phyloP scores from a whole-genome alignment of 1,284 basidiomycete species.

The Austroboletus olivaceoglutinosus region DNA sequence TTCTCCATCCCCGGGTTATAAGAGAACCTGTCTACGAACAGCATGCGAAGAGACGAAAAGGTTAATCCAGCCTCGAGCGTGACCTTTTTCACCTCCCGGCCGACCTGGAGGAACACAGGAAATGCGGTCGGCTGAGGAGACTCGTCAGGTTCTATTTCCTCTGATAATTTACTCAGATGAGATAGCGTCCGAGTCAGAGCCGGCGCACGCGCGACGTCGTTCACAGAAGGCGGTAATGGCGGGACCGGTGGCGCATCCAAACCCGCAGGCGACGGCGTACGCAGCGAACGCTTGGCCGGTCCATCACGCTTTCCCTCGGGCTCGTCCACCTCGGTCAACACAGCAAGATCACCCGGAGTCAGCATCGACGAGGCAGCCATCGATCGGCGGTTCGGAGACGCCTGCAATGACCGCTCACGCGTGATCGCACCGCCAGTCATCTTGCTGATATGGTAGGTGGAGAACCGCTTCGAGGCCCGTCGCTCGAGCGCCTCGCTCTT shows the following conservation, averaged over 20 bases:
- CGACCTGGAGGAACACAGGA: constrained; percentile 86
- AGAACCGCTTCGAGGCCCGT: constrained; percentile 94
- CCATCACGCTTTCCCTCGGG: constrained; percentile 28
- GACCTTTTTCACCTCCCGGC: constrained; percentile 89
- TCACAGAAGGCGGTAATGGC: constrained; percentile 30
- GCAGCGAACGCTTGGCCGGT: constrained; percentile 22
- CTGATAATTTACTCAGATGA: constrained; percentile 22
- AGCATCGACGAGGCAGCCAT: constrained; percentile 59
- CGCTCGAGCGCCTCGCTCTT: constrained; percentile 86
- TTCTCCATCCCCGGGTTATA: constrained; percentile 93
- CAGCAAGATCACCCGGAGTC: constrained; percentile 66
- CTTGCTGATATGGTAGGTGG: constrained; percentile 93
- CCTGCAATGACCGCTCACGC: constrained; percentile 39
- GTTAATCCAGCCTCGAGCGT: constrained; percentile 69
- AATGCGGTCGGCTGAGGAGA: constrained; percentile 40
- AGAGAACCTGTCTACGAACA: constrained; percentile 95
- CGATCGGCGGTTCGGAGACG: constrained; percentile 57
- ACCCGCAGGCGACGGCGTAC: constrained; percentile 32
- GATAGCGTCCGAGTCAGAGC: constrained; percentile 35
- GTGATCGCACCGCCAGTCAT: constrained; percentile 67
- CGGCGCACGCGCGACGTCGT: constrained; percentile 31
- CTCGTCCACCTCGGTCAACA: constrained; percentile 69
- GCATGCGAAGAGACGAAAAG: constrained; percentile 71
- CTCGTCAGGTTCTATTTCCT: constrained; percentile 23
- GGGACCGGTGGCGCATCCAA: constrained; percentile 50